Conservation (phyloP, 345 rosid genomes). For the Brassica nigra region DNA sequence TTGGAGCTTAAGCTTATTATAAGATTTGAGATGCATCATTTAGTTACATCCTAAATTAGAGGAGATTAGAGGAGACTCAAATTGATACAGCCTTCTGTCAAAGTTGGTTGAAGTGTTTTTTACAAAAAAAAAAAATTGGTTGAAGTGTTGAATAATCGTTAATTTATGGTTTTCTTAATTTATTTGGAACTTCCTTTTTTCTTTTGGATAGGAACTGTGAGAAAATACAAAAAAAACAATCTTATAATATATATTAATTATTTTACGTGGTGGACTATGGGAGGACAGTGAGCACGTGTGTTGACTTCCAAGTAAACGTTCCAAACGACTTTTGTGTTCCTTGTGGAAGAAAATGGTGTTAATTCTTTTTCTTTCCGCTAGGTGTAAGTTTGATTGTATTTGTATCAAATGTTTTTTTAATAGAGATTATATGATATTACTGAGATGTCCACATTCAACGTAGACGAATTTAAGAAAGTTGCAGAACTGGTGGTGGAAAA, state of each 20-base stretch:
- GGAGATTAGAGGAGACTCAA: neutral
- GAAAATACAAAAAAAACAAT: too few relatives aligned
- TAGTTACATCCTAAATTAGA: neutral
- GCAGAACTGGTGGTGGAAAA: slow-evolving; percentile 18
- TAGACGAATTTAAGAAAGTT: neutral
- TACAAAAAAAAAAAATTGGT: neutral
- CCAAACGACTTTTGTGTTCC: slow-evolving; percentile 25
- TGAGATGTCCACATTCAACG: neutral
- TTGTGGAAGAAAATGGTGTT: slow-evolving; percentile 2
- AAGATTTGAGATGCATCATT: neutral
- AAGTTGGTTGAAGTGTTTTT: too few relatives aligned
- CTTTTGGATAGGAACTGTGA: too few relatives aligned
- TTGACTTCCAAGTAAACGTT: slow-evolving; percentile 41
- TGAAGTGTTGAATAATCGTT: neutral
- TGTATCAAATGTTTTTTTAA: too few relatives aligned
- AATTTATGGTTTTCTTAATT: neutral
- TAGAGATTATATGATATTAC: too few relatives aligned
- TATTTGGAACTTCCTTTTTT: too few relatives aligned
- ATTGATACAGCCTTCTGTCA: neutral
- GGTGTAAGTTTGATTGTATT: neutral
- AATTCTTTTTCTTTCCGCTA: neutral
- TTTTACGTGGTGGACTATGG: neutral
- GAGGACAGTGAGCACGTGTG: slow-evolving; percentile 25
- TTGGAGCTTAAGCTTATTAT: neutral
- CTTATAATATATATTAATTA: too few relatives aligned